A percentile compares a stretch with the other conserved stretches of the same genome.
phyloP scores from a whole-genome alignment of 176 grass and related monocot genomes.

The Panicum miliaceum region DNA sequence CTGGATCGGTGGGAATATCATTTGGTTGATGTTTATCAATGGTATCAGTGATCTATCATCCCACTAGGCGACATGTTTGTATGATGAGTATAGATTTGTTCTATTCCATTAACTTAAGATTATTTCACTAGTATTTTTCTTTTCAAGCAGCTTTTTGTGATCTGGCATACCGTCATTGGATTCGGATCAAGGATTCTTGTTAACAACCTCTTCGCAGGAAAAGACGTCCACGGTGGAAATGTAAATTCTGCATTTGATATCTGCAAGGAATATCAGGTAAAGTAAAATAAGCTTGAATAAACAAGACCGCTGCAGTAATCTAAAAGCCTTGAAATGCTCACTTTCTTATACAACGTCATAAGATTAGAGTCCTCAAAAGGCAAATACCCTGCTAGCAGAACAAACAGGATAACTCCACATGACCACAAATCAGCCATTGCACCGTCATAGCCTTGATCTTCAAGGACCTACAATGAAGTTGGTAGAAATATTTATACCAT shows the following conservation, averaged over 20 bases:
- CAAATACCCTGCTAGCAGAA: slow-evolving; percentile 96
- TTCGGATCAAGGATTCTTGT: slow-evolving; percentile 92
- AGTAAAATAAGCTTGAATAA: slow-evolving; percentile 30
- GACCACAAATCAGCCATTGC: slow-evolving; percentile 98
- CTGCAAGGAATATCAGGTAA: slow-evolving; percentile 45
- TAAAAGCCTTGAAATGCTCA: slow-evolving; percentile 46
- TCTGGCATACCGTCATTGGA: slow-evolving; percentile 65
- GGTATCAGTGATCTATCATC: background rate
- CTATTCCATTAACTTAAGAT: slow-evolving; percentile 12
- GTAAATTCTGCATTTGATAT: slow-evolving; percentile 82
- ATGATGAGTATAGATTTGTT: background rate
- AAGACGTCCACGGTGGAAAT: slow-evolving; percentile 87
- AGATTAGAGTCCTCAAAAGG: slow-evolving; percentile 98
- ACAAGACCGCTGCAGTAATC: background rate
- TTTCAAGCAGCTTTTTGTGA: slow-evolving; percentile 39
- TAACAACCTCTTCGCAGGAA: slow-evolving; percentile 92
- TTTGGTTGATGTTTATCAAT: background rate
- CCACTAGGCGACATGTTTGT: background rate
- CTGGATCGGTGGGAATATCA: background rate
- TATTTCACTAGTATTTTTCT: background rate
- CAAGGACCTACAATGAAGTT: slow-evolving; percentile 66
- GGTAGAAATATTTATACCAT: background rate
- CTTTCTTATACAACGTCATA: slow-evolving; percentile 95
- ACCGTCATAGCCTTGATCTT: slow-evolving; percentile 98
- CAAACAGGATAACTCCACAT: slow-evolving; percentile 98